phyloP scores from a whole-genome alignment of 768 basidiomycete species.

The Artomyces pyxidatus region DNA sequence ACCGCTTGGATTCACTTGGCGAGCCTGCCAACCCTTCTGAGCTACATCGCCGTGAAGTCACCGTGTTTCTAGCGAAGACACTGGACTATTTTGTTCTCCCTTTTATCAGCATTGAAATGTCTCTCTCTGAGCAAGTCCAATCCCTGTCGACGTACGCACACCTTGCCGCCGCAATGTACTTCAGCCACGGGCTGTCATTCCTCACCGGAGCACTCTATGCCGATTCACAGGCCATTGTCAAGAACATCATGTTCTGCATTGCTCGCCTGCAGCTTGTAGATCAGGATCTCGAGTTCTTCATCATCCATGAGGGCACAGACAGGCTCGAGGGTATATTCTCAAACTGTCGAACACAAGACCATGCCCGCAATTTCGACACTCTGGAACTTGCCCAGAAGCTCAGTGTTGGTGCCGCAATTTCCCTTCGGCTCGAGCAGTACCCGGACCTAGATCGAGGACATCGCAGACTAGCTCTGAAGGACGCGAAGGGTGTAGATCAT shows the following conservation, averaged over 20 bases:
- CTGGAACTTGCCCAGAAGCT: background rate
- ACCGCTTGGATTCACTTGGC: background rate
- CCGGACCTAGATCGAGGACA: background rate
- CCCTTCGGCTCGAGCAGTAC: background rate
- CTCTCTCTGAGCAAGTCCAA: slow-evolving; percentile 1
- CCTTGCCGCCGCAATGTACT: slow-evolving; percentile 1
- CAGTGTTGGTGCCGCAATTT: background rate
- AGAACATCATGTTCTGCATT: slow-evolving; percentile 3
- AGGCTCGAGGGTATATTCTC: background rate
- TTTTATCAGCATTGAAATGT: background rate
- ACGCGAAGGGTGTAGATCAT: background rate
- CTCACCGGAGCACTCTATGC: slow-evolving; percentile 1
- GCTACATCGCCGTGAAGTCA: background rate
- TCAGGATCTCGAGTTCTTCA: background rate
- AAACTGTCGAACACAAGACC: background rate
- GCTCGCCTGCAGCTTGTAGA: background rate
- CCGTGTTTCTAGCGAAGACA: background rate
- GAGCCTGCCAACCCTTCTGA: background rate
- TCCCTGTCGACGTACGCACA: slow-evolving; percentile 4
- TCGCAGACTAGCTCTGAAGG: background rate
- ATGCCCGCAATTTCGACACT: background rate
- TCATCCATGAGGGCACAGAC: background rate
- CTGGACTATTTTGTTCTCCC: background rate
- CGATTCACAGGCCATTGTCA: slow-evolving; percentile 6
- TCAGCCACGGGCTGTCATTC: background rate